Base-by-base conservation (phyloP, 768 basidiomycete genomes). In the Leucosporidium creatinivorum region DNA sequence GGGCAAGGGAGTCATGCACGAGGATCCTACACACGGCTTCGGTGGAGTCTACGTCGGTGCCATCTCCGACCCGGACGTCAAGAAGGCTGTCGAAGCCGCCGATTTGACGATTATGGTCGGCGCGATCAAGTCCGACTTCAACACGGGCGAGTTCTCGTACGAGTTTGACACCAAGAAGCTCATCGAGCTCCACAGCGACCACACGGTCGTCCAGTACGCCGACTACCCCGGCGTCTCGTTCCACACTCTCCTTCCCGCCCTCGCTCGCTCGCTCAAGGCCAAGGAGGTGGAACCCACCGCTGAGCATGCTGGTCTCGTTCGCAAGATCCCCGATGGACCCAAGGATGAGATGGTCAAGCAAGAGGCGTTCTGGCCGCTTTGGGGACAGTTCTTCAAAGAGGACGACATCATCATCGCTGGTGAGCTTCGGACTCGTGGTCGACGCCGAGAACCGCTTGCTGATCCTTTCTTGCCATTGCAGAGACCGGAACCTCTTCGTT, bases 401-500 rank as follows among this genome's bases (percentile, higher is more conserved):
- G 47, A 58, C 76, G 81, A 81, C 70, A 84, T 94, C 33, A 4
- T 8, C 33, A 33, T 33, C 33, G 33, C 33, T 10, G 33, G 51
- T 44, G 33, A 33, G 33, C 10, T 33, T 33, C 5, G 10, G 33
- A 33, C 10, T 52, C 5, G 7, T 13, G 23, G n/a, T 9, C 12
- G 6, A 25, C n/a, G n/a, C 6, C 51, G 51, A 52, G n/a, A 13
- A 15, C 3, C 19, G 51, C 51, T 52, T n/a, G 26, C 23, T 26
- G 51, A 25, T 21, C 19, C n/a, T 12, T 61, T 8, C 84, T 96
- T 33, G 5, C 4, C 66, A 79, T 96, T 54, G 85, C 89, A 3
- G 93, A 97, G 79, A 97, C 93, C 18, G 93, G 91, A 6, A 93
- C 91, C 0, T 85, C 89, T 18, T 87, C 82, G 68, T 96, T 94